Percentiles rank a stretch among this genome's conserved stretches.
phyloP scores from a whole-genome alignment of 2,329 filamentous ascomycete genomes.

The Aspergillus aculeatinus region DNA sequence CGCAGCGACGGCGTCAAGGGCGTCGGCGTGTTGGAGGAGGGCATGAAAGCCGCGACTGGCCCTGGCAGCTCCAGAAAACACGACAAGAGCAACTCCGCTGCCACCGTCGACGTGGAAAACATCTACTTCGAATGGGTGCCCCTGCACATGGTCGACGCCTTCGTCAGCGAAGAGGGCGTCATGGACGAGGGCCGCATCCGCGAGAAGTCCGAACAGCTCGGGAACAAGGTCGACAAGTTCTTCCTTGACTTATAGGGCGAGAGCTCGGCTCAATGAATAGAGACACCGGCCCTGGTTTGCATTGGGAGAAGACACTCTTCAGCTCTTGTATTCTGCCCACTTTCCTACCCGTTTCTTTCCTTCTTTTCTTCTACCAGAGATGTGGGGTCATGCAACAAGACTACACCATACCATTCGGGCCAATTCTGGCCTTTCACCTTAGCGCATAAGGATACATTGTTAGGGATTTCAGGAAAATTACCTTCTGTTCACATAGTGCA shows the following conservation, averaged over 20 bases:
- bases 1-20: constrained; percentile 24
- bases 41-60: neutral
- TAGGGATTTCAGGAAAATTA: too few species aligned
- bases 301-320: too few species aligned
- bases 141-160: constrained; percentile 51
- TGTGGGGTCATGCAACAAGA: too few species aligned
- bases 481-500: too few species aligned
- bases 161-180: constrained; percentile 56
- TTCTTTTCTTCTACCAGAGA: too few species aligned
- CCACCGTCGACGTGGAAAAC: constrained; percentile 39
- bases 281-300: too few species aligned
- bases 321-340: too few species aligned
- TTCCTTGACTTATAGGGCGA: constrained; percentile 17
- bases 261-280: too few species aligned
- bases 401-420: too few species aligned
- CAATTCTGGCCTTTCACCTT: too few species aligned
- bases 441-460: too few species aligned
- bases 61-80: neutral
- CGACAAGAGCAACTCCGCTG: constrained; percentile 12
- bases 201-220: constrained; percentile 24
- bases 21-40: constrained; percentile 21
- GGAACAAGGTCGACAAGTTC: constrained; percentile 17
- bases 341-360: too few species aligned
- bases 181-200: constrained; percentile 25
- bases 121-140: constrained; percentile 64